Evolutionary conservation across 371 early-diverging fungal genomes (phyloP).

Genomic region (Haplosporangium sp.): DNA sequence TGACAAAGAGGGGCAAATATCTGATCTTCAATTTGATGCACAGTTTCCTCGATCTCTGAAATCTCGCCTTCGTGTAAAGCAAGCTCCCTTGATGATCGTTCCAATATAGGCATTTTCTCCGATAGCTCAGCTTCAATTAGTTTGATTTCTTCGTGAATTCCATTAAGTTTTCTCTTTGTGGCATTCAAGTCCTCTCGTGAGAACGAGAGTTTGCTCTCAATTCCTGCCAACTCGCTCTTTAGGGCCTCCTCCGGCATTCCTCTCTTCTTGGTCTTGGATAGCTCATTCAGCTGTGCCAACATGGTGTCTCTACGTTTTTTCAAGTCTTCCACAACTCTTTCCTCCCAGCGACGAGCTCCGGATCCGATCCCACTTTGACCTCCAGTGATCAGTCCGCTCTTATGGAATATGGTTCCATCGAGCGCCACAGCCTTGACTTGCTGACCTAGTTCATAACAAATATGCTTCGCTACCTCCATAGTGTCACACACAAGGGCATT

Average conservation of each 20-base stretch:
- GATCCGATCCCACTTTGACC: constrained; percentile 63
- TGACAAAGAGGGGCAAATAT: constrained; percentile 86
- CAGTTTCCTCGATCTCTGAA: constrained; percentile 58
- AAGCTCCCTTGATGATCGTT: constrained; percentile 37
- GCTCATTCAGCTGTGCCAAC: constrained; percentile 75
- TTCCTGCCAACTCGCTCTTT: constrained; percentile 68
- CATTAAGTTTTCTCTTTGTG: constrained; percentile 60
- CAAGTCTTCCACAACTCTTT: constrained; percentile 84
- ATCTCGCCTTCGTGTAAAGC: constrained; percentile 39
- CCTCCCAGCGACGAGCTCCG: constrained; percentile 84
- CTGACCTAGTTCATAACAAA: constrained; percentile 84
- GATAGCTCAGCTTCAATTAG: constrained; percentile 59
- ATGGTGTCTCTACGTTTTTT: constrained; percentile 77
- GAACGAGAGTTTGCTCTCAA: constrained; percentile 69
- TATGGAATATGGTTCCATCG: constrained; percentile 96
- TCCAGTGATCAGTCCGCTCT: constrained; percentile 96
- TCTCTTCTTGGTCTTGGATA: constrained; percentile 78
- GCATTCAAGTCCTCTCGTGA: constrained; percentile 71
- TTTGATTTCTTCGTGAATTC: constrained; percentile 58
- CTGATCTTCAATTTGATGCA: constrained; percentile 76
- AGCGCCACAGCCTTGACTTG: constrained; percentile 93
- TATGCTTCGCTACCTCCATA: constrained; percentile 83
- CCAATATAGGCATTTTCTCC: constrained; percentile 49
- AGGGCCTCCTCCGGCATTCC: constrained; percentile 74
- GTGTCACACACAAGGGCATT: constrained; percentile 92